Evolutionary conservation across 257 asterid genomes (phyloP).

Genomic region (Solanum neorickii): DNA sequence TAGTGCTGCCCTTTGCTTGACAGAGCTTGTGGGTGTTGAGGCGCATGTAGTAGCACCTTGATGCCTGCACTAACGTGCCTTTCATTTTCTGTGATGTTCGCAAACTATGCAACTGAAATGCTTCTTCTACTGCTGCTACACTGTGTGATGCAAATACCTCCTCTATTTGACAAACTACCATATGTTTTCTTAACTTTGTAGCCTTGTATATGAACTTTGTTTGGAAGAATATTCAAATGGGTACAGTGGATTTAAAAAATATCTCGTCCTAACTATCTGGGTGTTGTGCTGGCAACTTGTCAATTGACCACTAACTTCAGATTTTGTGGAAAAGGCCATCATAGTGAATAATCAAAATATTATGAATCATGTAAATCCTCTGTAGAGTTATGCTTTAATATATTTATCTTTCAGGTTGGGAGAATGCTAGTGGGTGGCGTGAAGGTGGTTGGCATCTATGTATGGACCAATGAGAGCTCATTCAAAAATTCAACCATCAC

Average conservation of each 20-base stretch:
- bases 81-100: background rate
- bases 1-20: background rate
- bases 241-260: background rate
- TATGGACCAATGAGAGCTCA: constrained; percentile 69
- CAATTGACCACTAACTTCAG: background rate
- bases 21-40: background rate
- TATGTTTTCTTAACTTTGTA: background rate
- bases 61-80: background rate
- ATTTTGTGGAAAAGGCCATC: background rate
- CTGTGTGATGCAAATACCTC: background rate
- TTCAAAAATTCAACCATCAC: constrained; percentile 70
- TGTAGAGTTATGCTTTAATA: background rate
- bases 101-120: background rate
- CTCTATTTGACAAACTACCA: background rate
- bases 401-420: constrained; percentile 47
- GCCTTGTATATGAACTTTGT: background rate
- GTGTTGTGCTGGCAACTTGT: background rate
- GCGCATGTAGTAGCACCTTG: background rate
- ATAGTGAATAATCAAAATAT: background rate
- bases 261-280: background rate
- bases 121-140: background rate
- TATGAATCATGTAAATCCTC: background rate
- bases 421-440: constrained; percentile 92
- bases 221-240: background rate
- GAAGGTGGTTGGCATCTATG: constrained; percentile 80